Percentiles rank a stretch among this genome's conserved stretches.
phyloP scores from a whole-genome alignment of 495 filamentous ascomycete genomes.

The Aspergillus hancockii region DNA sequence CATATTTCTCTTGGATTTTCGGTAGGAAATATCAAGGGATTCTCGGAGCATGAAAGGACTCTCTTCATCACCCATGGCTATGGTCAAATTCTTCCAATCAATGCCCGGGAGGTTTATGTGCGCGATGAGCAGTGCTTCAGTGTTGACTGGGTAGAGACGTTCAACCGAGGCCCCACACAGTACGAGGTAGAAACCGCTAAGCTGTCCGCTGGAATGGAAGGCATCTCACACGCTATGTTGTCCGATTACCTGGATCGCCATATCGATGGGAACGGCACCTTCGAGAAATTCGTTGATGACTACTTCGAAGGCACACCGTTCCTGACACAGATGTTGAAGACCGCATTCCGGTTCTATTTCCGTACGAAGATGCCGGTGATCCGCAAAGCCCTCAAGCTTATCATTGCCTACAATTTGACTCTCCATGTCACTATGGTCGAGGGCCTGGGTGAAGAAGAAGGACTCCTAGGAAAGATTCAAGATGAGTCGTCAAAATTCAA shows the following conservation, averaged over 20 bases:
- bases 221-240: constrained; percentile 71
- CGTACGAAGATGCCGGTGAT: constrained; percentile 81
- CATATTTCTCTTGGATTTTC: constrained; percentile 84
- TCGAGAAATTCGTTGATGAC: constrained; percentile 88
- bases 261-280: constrained; percentile 73
- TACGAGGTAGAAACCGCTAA: constrained; percentile 84
- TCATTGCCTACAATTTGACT: constrained; percentile 91
- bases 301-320: constrained; percentile 94
- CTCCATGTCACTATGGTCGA: constrained; percentile 90
- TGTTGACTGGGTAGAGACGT: constrained; percentile 84
- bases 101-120: constrained; percentile 86
- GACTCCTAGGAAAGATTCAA: constrained; percentile 75
- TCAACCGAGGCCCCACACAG: constrained; percentile 67
- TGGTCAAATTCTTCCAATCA: constrained; percentile 82
- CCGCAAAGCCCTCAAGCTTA: constrained; percentile 86
- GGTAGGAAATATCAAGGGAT: constrained; percentile 90
- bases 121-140: constrained; percentile 89
- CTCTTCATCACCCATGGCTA: constrained; percentile 89
- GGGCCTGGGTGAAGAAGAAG: constrained; percentile 77
- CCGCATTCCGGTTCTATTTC: constrained; percentile 83
- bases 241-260: constrained; percentile 91
- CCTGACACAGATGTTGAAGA: constrained; percentile 91
- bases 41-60: constrained; percentile 73
- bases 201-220: constrained; percentile 80
- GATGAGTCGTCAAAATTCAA: constrained; percentile 75